Evolutionary conservation across 306 rosid species (phyloP).

Genomic region (Mucuna pruriens): DNA sequence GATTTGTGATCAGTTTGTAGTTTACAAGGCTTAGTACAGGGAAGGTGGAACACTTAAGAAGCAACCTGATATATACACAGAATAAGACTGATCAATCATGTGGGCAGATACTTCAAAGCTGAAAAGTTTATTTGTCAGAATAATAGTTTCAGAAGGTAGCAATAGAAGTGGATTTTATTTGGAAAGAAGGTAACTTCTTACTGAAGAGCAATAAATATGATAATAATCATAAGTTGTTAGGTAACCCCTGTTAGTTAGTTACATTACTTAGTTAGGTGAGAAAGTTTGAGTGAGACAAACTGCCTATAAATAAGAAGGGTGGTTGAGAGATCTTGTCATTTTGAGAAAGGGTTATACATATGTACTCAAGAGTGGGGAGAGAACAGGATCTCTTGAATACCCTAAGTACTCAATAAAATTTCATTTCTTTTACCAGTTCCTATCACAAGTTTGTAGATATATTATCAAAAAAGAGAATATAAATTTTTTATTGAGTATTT

Average conservation of each 20-base stretch:
- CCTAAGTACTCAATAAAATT: not conserved
- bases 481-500: not conserved
- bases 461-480: not conserved
- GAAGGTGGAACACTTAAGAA: not conserved
- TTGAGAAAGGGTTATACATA: not conserved
- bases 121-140: not conserved
- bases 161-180: not conserved
- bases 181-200: not conserved
- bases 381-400: not conserved
- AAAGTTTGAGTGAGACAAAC: not conserved
- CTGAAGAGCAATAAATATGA: not conserved
- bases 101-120: not conserved
- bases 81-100: not conserved
- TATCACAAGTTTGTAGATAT: not conserved
- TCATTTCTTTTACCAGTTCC: not conserved
- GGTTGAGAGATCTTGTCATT: not conserved
- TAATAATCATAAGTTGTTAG: not conserved
- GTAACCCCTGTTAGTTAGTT: not conserved
- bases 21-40: not conserved
- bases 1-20: not conserved
- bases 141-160: not conserved
- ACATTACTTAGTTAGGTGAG: not conserved
- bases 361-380: not conserved
- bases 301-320: not conserved
- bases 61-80: not conserved